A percentile compares a stretch with the other conserved stretches of the same genome.
Conservation (phyloP, 768 basidiomycete genomes). For the Hortiboletus campestris region DNA sequence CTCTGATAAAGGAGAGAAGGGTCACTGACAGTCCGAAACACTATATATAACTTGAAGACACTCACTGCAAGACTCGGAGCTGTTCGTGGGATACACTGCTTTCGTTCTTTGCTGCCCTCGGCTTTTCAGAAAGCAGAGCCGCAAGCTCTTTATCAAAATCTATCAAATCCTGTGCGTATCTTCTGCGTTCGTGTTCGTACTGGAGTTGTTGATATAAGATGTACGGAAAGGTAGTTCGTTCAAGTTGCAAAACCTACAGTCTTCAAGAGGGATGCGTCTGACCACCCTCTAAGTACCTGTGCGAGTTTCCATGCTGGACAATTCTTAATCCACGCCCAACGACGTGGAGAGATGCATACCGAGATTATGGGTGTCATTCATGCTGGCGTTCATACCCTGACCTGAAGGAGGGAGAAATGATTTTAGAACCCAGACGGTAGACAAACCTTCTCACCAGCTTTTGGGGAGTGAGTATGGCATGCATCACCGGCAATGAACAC, state of each 20-base stretch:
- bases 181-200: slow-evolving; percentile 69
- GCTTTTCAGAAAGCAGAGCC: slow-evolving; percentile 66
- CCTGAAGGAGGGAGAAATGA: too few relatives aligned
- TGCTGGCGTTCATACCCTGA: too few relatives aligned
- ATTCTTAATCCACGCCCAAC: slow-evolving; percentile 48
- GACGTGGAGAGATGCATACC: neutral
- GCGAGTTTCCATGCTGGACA: slow-evolving; percentile 46
- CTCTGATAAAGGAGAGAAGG: slow-evolving; percentile 27
- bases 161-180: slow-evolving; percentile 72
- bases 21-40: neutral
- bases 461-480: slow-evolving; percentile 67
- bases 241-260: slow-evolving; percentile 34
- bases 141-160: slow-evolving; percentile 66
- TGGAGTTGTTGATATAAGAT: slow-evolving; percentile 25
- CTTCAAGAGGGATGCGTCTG: slow-evolving; percentile 36
- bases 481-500: slow-evolving; percentile 80
- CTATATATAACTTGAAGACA: neutral
- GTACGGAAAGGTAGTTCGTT: neutral
- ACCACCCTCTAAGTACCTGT: slow-evolving; percentile 45
- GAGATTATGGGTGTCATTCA: too few relatives aligned
- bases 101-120: slow-evolving; percentile 42
- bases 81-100: slow-evolving; percentile 35
- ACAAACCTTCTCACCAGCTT: slow-evolving; percentile 45
- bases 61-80: slow-evolving; percentile 37
- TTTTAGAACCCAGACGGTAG: neutral